Evolutionary conservation across 2,329 filamentous ascomycete species (phyloP).

Genomic region (Fusarium protoensiforme): DNA sequence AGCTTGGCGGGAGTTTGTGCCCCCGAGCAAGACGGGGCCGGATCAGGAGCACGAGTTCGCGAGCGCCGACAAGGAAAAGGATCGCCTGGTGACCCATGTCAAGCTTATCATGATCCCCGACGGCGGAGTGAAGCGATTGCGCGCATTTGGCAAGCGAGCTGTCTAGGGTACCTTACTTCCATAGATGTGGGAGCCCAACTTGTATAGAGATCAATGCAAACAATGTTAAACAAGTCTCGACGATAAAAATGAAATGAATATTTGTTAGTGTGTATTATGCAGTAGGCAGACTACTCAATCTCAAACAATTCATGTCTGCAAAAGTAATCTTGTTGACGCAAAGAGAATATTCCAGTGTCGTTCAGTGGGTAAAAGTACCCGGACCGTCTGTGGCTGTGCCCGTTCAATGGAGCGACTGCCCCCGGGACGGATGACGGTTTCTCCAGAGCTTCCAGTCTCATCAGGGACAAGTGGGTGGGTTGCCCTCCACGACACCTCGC

Average conservation of each 20-base stretch:
- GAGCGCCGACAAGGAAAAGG: constrained; percentile 64
- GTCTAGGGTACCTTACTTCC: constrained; percentile 27
- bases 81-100: constrained; percentile 78
- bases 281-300: constrained; percentile 26
- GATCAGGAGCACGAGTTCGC: constrained; percentile 78
- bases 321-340: constrained; percentile 19
- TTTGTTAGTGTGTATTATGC: neutral
- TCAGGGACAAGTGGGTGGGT: constrained; percentile 39
- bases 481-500: constrained; percentile 37
- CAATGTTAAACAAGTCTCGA: constrained; percentile 1
- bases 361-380: constrained; percentile 11
- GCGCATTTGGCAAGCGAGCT: constrained; percentile 55
- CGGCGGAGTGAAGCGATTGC: constrained; percentile 89
- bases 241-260: neutral
- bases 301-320: constrained; percentile 31
- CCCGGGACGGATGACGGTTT: neutral
- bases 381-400: constrained; percentile 31
- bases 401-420: constrained; percentile 12
- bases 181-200: neutral
- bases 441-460: constrained; percentile 13
- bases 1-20: constrained; percentile 74
- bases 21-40: constrained; percentile 75
- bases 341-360: neutral
- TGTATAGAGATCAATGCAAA: constrained; percentile 3
- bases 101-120: constrained; percentile 95